These are phyloP conservation scores for Trametes cinnabarina DNA, from an alignment of 768 basidiomycete species.

Conservation along the genomic window DNA sequence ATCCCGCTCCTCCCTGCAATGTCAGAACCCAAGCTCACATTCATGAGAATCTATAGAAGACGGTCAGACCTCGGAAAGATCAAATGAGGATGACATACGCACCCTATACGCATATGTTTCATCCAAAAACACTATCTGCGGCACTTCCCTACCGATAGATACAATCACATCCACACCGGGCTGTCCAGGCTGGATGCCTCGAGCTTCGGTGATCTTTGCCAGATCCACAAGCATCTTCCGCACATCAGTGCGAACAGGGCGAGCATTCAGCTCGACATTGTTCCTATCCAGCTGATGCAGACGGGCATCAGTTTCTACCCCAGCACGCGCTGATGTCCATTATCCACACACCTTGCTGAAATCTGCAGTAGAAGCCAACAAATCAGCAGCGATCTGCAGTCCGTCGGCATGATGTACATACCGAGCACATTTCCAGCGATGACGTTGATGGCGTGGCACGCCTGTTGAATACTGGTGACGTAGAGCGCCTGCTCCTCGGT, in stretches of 20 bases:
- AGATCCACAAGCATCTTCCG: slow-evolving; percentile 30
- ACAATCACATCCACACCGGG: slow-evolving; percentile 27
- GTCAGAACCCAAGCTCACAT: slow-evolving; percentile 15
- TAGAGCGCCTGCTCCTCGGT: slow-evolving; percentile 29
- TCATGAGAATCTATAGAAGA: slow-evolving; percentile 25
- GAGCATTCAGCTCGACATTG: slow-evolving; percentile 28
- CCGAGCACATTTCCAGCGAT: slow-evolving; percentile 32
- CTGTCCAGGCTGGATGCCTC: slow-evolving; percentile 19
- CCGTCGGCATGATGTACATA: slow-evolving; percentile 4
- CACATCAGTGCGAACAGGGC: slow-evolving; percentile 27
- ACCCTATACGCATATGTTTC: slow-evolving; percentile 30
- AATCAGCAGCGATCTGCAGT: neutral
- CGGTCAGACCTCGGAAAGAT: neutral
- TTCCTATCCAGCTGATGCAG: slow-evolving; percentile 25
- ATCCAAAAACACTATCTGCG: slow-evolving; percentile 25
- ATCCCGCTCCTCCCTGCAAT: neutral
- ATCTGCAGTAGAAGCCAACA: slow-evolving; percentile 13
- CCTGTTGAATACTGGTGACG: slow-evolving; percentile 30
- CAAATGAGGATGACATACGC: neutral
- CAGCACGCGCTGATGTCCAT: no score
- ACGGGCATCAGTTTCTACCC: neutral
- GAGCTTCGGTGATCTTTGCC: slow-evolving; percentile 27
- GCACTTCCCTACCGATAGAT: slow-evolving; percentile 23
- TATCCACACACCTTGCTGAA: slow-evolving; percentile 32
- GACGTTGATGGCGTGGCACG: slow-evolving; percentile 32